Evolutionary conservation across 2,329 filamentous ascomycete species (phyloP), one percentile per base, ranked within the genome.

Genomic region (Claviceps purpurea): DNA sequence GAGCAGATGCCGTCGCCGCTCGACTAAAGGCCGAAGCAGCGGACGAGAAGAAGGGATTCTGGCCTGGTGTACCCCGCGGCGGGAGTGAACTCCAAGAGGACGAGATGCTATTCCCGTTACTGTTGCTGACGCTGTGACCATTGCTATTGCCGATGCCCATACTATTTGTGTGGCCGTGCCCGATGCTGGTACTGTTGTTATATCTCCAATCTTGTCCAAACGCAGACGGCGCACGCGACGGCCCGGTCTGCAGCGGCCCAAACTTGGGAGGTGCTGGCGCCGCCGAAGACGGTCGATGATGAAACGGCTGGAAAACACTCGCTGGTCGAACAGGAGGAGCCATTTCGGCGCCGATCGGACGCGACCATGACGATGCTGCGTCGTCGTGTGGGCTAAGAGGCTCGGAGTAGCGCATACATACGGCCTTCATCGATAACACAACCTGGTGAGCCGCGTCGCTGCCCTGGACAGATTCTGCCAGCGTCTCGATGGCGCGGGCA

Each of bases 401-500:
- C 37, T 50, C 54, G 3, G 47, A 5, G 52, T 50, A 45, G 18
- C 39, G 49, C 40, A 37, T 20, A 52, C 38, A 22, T 10, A 59
- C 40, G 5, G 52, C 45, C 54, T 58, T 61, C 50, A 42, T 56
- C 4, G 64, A 60, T 49, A 65, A 54, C 43, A 66, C 58, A 49
- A 59, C 57, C 45, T 60, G 57, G 34, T 63, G 59, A 2, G 61
- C 56, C 16, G 54, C 55, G 18, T 61, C 57, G 46, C 61, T 64
- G 49, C 63, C 60, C 5, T 60, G 52, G n/a, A 61, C 61, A 0
- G 62, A 62, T 10, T 61, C 61, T 1, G 63, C 55, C 24, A 65
- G 58, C 5, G 60, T 65, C 52, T 66, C 64, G 18, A 68, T 64
- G 42, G 63, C 64, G 7, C 61, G 62, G 7, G 61, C 59, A 34